Conservation (phyloP, 2,329 filamentous ascomycete genomes). For the Pseudogymnoascus sp. region DNA sequence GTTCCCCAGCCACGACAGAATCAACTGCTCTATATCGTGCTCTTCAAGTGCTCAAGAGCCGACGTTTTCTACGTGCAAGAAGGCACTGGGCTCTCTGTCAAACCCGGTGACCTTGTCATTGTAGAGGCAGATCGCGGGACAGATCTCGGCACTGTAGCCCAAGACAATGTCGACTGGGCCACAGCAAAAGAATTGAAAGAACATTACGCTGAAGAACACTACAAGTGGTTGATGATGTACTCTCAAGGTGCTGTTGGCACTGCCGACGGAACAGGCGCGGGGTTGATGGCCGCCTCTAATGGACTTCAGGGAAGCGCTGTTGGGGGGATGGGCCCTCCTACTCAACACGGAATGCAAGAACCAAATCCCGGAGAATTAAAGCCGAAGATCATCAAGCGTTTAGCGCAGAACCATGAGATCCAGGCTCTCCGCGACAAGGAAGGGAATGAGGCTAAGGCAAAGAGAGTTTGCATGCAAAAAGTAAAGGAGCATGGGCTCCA, state of each 20-base stretch:
- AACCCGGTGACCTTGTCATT: slow-evolving; percentile 88
- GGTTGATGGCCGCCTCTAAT: slow-evolving; percentile 54
- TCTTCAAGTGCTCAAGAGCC: slow-evolving; percentile 92
- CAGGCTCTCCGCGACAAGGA: slow-evolving; percentile 87
- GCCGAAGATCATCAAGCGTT: slow-evolving; percentile 91
- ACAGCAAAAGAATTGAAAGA: slow-evolving; percentile 84
- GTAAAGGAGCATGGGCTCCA: slow-evolving; percentile 88
- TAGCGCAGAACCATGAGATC: slow-evolving; percentile 87
- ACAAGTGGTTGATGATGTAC: slow-evolving; percentile 99
- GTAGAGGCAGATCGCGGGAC: slow-evolving; percentile 95
- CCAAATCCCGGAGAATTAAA: slow-evolving; percentile 69
- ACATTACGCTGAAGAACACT: slow-evolving; percentile 88
- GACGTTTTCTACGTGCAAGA: slow-evolving; percentile 98
- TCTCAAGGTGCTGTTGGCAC: slow-evolving; percentile 64
- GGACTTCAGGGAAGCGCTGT: slow-evolving; percentile 61
- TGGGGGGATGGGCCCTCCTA: slow-evolving; percentile 69
- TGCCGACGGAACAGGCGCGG: slow-evolving; percentile 51
- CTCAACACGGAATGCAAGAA: slow-evolving; percentile 65
- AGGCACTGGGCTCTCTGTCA: slow-evolving; percentile 83
- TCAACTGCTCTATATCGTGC: slow-evolving; percentile 75
- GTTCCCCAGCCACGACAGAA: slow-evolving; percentile 54
- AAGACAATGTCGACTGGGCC: slow-evolving; percentile 80
- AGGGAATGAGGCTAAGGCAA: slow-evolving; percentile 94
- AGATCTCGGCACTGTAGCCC: slow-evolving; percentile 85
- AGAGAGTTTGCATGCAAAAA: slow-evolving; percentile 93